Evolutionary conservation across 805 yeast genomes (phyloP).

Genomic region (Priceomyces haplophilus): DNA sequence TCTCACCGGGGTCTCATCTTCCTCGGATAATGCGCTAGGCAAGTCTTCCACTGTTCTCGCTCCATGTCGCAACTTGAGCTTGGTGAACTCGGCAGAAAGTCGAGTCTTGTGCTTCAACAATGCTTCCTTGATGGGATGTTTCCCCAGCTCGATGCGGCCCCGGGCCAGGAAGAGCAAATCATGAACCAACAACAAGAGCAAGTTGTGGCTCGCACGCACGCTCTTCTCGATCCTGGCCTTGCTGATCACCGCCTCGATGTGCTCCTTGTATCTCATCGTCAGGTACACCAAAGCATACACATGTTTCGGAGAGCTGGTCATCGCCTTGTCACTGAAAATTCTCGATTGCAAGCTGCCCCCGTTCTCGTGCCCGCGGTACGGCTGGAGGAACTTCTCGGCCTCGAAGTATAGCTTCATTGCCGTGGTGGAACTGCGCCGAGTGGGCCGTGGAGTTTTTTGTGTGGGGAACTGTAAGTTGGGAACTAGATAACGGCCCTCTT

Average conservation of each 20-base stretch:
- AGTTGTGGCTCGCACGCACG: conserved; percentile 45
- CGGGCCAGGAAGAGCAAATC: conserved; percentile 73
- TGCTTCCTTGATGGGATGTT: conserved; percentile 80
- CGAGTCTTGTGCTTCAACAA: conserved; percentile 76
- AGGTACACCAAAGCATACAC: conserved; percentile 80
- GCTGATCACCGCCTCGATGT: conserved; percentile 58
- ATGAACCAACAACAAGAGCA: conserved; percentile 69
- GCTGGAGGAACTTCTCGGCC: conserved; percentile 36
- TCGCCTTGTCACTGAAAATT: conserved; percentile 32
- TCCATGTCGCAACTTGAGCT: conserved; percentile 69
- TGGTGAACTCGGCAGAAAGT: conserved; percentile 75
- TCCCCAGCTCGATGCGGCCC: conserved; percentile 86
- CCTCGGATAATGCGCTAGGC: conserved; percentile 22
- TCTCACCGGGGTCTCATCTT: conserved; percentile 67
- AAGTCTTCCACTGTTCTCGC: conserved; percentile 53
- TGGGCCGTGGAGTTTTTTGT: no score
- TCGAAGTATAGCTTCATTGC: conserved; percentile 43
- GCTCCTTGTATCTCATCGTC: conserved; percentile 67
- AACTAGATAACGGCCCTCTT: no score
- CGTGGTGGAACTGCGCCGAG: no score
- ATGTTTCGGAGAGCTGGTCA: conserved; percentile 68
- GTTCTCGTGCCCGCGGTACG: conserved; percentile 17
- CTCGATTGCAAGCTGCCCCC: conserved; percentile 35
- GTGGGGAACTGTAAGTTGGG: no score
- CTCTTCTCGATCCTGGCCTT: conserved; percentile 59